Conservation (phyloP, 176 grass and related monocot genomes). For the Avena insularis region DNA sequence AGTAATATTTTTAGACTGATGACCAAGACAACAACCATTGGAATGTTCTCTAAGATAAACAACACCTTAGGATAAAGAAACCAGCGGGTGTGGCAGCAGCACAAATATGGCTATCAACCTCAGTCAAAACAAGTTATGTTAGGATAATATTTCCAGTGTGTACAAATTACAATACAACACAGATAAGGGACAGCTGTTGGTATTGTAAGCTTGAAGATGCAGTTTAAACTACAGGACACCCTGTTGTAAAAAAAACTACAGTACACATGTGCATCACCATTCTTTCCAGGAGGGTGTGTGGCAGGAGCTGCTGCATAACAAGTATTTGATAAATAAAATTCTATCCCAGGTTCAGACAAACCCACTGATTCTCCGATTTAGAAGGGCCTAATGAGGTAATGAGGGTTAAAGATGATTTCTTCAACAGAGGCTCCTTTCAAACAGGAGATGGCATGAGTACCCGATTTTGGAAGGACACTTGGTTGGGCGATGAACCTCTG, state of each 20-base stretch:
- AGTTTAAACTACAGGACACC: conserved; percentile 20
- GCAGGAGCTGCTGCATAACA: too few relatives aligned
- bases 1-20: background rate
- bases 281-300: too few relatives aligned
- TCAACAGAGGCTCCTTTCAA: too few relatives aligned
- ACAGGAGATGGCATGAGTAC: too few relatives aligned
- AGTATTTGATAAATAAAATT: too few relatives aligned
- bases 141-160: background rate
- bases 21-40: background rate
- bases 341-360: too few relatives aligned
- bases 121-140: background rate
- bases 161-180: background rate
- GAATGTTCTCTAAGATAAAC: background rate
- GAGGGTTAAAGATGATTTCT: too few relatives aligned
- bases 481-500: too few relatives aligned
- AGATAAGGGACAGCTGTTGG: background rate
- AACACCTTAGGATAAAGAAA: background rate
- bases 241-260: background rate
- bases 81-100: background rate
- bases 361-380: too few relatives aligned
- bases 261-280: background rate
- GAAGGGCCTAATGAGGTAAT: too few relatives aligned
- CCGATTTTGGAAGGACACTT: too few relatives aligned
- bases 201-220: background rate
- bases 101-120: background rate